phyloP scores from a whole-genome alignment of 139 green algal genomes.

The Haematococcus sp. region DNA sequence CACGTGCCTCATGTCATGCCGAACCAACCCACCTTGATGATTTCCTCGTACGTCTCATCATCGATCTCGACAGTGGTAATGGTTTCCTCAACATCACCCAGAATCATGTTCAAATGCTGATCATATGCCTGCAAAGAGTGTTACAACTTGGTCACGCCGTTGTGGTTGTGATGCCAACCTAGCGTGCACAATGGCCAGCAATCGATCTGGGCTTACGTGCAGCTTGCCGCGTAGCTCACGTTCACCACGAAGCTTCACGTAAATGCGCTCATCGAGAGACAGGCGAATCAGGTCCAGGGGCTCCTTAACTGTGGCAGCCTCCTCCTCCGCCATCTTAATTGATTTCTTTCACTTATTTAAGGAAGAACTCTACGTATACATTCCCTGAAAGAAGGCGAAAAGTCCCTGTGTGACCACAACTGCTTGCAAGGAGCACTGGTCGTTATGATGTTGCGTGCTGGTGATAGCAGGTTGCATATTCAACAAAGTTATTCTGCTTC shows the following conservation, averaged over 20 bases:
- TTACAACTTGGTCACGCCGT: background rate
- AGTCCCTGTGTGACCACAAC: background rate
- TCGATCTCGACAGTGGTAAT: conserved; percentile 95
- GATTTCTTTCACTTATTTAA: no score
- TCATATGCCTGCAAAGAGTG: conserved; percentile 89
- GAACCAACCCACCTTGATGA: conserved; percentile 91
- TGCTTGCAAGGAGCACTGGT: no score
- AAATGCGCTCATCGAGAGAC: conserved; percentile 91
- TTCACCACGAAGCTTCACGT: conserved; percentile 93
- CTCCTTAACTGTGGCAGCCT: conserved; percentile 90
- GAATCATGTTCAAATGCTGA: conserved; percentile 99
- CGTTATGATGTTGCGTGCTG: no score
- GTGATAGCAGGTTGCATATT: no score
- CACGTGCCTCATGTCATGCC: conserved; percentile 4
- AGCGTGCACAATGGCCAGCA: background rate
- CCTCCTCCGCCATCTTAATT: conserved; percentile 36
- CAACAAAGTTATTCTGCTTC: no score
- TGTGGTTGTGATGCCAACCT: background rate
- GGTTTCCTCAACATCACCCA: conserved; percentile 97
- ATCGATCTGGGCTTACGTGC: conserved; percentile 70
- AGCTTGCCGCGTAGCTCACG: conserved; percentile 91
- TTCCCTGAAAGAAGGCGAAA: no score
- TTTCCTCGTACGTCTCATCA: conserved; percentile 99
- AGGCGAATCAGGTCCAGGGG: conserved; percentile 94
- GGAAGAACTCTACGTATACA: no score